A percentile compares a stretch with the other conserved stretches of the same genome.
phyloP scores from a whole-genome alignment of 106 monocot genomes.

The Narthecium ossifragum region DNA sequence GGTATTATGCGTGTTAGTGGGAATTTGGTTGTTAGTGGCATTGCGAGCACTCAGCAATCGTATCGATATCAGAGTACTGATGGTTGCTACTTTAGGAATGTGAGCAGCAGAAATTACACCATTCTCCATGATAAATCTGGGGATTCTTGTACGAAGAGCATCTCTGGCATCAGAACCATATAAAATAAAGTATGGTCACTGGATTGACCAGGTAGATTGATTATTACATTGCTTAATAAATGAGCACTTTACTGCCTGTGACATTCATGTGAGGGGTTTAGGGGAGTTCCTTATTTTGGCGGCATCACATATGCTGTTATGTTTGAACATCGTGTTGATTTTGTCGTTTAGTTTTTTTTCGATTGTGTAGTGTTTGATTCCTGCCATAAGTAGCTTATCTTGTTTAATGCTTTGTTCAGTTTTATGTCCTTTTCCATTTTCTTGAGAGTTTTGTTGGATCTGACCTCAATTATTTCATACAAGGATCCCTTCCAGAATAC shows the following conservation, averaged over 20 bases:
- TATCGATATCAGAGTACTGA: constrained; percentile 67
- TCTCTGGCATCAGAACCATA: not conserved
- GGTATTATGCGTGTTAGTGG: constrained; percentile 65
- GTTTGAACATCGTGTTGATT: too few relatives aligned
- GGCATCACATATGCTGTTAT: too few relatives aligned
- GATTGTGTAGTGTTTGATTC: too few relatives aligned
- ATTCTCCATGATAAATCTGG: constrained; percentile 58
- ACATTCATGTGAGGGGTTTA: not conserved
- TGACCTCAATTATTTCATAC: too few relatives aligned
- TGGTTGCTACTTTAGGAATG: constrained; percentile 91
- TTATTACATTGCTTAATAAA: not conserved
- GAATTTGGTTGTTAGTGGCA: constrained; percentile 47
- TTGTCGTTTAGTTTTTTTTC: too few relatives aligned
- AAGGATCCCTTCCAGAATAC: too few relatives aligned
- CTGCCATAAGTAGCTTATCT: too few relatives aligned
- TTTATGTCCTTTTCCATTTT: too few relatives aligned
- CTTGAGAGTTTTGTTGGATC: too few relatives aligned
- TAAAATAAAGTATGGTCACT: not conserved
- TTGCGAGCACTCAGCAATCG: constrained; percentile 55
- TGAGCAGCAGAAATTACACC: constrained; percentile 82
- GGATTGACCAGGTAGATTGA: not conserved
- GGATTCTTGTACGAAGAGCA: constrained; percentile 24
- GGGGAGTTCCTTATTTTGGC: not conserved
- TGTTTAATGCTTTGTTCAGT: too few relatives aligned
- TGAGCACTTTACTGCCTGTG: too few relatives aligned